phyloP scores from a whole-genome alignment of 2,329 filamentous ascomycete genomes.

The Aureobasidium namibiae region DNA sequence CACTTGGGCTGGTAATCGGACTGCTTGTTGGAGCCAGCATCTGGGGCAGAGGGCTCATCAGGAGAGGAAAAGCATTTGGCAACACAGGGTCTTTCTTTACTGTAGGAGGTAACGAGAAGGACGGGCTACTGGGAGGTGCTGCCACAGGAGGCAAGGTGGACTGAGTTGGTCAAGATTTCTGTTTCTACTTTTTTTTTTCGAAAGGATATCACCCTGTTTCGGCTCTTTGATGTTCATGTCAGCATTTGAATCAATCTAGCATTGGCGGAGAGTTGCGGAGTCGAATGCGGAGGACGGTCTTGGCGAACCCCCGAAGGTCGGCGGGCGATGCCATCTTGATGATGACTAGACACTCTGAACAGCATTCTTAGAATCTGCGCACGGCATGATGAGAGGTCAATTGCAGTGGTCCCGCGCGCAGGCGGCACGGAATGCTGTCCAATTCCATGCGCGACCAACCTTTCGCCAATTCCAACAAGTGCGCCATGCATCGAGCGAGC shows the following conservation, averaged over 20 bases:
- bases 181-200: background rate
- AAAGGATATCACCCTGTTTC: background rate
- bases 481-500: slow-evolving; percentile 6
- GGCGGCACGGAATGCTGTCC: background rate
- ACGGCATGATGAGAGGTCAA: slow-evolving; percentile 10
- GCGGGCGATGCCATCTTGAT: background rate
- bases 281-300: background rate
- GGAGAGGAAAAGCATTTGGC: slow-evolving; percentile 34
- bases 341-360: background rate
- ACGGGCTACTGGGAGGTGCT: slow-evolving; percentile 49
- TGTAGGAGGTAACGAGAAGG: slow-evolving; percentile 56
- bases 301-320: slow-evolving; percentile 3
- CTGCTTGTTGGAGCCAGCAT: slow-evolving; percentile 28
- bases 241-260: background rate
- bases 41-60: slow-evolving; percentile 25
- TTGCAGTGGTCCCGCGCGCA: slow-evolving; percentile 6
- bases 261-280: background rate
- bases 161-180: slow-evolving; percentile 9
- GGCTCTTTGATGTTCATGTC: background rate
- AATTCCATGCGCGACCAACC: background rate
- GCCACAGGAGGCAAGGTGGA: slow-evolving; percentile 21
- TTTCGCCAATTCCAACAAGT: background rate
- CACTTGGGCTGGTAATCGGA: slow-evolving; percentile 48
- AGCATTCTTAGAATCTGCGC: background rate
- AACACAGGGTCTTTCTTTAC: slow-evolving; percentile 53